Evolutionary conservation across 2,329 filamentous ascomycete species (phyloP), one percentile per base, ranked within the genome.

Genomic region (Parasarocladium wereldwijsianum): DNA sequence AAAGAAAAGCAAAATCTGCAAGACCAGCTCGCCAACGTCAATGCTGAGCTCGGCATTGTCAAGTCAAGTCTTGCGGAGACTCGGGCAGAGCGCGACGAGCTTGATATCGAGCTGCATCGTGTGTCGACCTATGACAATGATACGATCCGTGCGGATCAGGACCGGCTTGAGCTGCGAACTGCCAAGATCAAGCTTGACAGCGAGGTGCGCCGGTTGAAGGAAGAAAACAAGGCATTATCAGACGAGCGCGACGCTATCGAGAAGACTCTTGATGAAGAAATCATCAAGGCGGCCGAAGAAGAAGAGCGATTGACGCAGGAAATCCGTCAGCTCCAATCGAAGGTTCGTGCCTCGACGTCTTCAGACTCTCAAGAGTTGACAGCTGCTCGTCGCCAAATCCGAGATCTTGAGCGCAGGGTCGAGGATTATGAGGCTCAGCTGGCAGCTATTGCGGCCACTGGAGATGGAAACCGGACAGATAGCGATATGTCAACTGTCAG

Each of bases 101-200:
- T 81, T 13, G 66, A 76, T 33, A 64, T 54, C 18, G 70, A 77
- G 41, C 54, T 82, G 13, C 60, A 62, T 25, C 60, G 62, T 15
- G 46, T 59, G n/a, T 60, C 58, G 36, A 59, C 69, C 22, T 63
- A 66, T 32, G 68, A 67, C 28, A 64, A 64, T 32, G 68, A 75
- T 34, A 69, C 64, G 1, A 64, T 70, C 40, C 66, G 64, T 9
- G 48, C 78, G 26, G 76, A 82, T 39, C 69, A 75, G 36, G 78
- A 83, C 43, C 73, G 76, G 38, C 54, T 77, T 26, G 74, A 82
- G 32, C 57, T 83, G 15, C 70, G 75, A 12, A 71, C 73, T 17
- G 55, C 68, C n/a, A 78, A 76, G 45, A 55, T 73, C 37, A 76
- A 73, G 42, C 61, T 81, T 12, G 77, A 83, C 38, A 65, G 59